Percentiles rank a stretch among this genome's conserved stretches.
Evolutionary conservation across 192 early-diverging fungal species (phyloP).

Genomic region (Coemansia sp.): DNA sequence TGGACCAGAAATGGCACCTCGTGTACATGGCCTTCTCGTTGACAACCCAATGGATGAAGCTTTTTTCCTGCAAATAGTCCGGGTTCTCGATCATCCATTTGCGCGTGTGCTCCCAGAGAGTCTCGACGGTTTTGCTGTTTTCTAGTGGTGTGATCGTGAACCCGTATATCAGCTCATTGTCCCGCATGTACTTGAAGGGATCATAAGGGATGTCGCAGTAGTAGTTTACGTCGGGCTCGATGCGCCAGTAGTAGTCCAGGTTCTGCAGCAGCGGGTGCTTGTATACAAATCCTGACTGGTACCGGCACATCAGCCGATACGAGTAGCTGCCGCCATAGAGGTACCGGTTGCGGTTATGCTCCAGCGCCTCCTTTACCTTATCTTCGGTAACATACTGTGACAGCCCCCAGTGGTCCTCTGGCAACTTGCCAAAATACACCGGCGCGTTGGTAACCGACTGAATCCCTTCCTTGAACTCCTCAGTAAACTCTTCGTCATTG

Average conservation of each 20-base stretch:
- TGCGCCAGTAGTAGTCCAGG: constrained; percentile 54
- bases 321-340: constrained; percentile 34
- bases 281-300: constrained; percentile 43
- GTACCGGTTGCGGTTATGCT: constrained; percentile 46
- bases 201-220: constrained; percentile 50
- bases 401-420: constrained; percentile 62
- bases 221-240: constrained; percentile 51
- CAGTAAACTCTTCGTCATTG: constrained; percentile 65
- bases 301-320: constrained; percentile 43
- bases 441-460: constrained; percentile 55
- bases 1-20: constrained; percentile 55
- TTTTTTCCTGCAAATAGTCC: constrained; percentile 54
- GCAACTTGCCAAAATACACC: constrained; percentile 64
- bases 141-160: constrained; percentile 35
- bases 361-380: constrained; percentile 48
- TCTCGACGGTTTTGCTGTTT: constrained; percentile 30
- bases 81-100: constrained; percentile 56
- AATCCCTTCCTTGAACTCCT: constrained; percentile 56
- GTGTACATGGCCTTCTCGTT: constrained; percentile 52
- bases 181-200: constrained; percentile 44
- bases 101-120: constrained; percentile 42
- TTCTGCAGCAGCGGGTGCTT: constrained; percentile 33
- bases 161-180: constrained; percentile 38
- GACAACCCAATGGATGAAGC: constrained; percentile 52
- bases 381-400: constrained; percentile 67